These are phyloP conservation scores for Phyllosticta citribraziliensis DNA, from an alignment of 2,329 filamentous ascomycete species.

Conservation along the genomic window DNA sequence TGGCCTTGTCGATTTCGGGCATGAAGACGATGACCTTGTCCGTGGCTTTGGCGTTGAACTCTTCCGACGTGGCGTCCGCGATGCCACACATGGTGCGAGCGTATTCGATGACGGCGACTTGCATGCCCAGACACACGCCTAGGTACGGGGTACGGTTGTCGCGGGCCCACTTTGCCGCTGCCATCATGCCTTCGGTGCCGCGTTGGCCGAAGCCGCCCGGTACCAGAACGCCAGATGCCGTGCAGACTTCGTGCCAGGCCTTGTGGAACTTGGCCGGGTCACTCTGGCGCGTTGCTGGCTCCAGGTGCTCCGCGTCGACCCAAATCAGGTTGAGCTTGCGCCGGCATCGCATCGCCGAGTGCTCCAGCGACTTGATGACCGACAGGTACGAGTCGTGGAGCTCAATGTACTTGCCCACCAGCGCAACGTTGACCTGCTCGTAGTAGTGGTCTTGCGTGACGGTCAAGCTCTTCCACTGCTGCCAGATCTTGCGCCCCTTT, in stretches of 20 bases:
- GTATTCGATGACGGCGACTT: constrained; percentile 83
- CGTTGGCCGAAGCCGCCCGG: constrained; percentile 74
- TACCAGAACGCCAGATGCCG: constrained; percentile 57
- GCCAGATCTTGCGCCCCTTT: constrained; percentile 63
- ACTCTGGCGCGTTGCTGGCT: constrained; percentile 50
- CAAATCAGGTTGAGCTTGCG: constrained; percentile 71
- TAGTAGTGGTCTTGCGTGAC: constrained; percentile 55
- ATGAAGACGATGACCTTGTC: constrained; percentile 78
- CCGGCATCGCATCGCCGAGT: constrained; percentile 77
- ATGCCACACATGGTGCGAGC: constrained; percentile 67
- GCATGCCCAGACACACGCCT: constrained; percentile 87
- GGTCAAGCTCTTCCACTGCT: constrained; percentile 65
- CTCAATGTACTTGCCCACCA: constrained; percentile 87
- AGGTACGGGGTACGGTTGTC: constrained; percentile 73
- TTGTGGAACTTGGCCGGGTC: constrained; percentile 70
- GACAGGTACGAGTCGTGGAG: constrained; percentile 80
- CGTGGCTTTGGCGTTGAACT: constrained; percentile 49
- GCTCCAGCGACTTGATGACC: constrained; percentile 79
- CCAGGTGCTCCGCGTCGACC: constrained; percentile 79
- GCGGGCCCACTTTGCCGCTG: constrained; percentile 76
- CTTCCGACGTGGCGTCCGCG: constrained; percentile 44
- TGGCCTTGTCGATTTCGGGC: constrained; percentile 73
- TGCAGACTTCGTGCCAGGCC: constrained; percentile 72
- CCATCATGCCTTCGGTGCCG: constrained; percentile 84
- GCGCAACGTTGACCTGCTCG: constrained; percentile 65